Percentiles rank a stretch among this genome's conserved stretches.
Evolutionary conservation across 2,329 filamentous ascomycete species (phyloP).

Genomic region (Ramichloridium luteum): DNA sequence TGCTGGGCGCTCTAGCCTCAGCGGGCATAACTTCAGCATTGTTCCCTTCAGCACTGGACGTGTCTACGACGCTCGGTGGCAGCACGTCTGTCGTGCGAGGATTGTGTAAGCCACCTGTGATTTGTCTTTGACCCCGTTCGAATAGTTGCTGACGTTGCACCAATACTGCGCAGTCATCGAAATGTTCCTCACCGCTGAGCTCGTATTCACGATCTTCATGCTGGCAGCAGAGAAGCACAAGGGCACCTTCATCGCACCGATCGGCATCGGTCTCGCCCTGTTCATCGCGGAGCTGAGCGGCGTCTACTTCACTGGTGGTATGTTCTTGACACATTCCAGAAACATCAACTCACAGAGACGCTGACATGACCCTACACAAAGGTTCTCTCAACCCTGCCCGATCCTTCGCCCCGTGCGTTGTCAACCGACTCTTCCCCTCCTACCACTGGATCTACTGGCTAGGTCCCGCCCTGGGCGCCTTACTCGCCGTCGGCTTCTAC

Average conservation of each 20-base stretch:
- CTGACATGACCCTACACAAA: constrained; percentile 6
- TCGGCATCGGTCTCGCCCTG: constrained; percentile 30
- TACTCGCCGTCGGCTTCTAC: constrained; percentile 38
- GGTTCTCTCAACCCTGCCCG: constrained; percentile 38
- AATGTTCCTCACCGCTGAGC: constrained; percentile 38
- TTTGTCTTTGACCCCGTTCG: too few species aligned
- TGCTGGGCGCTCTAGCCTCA: constrained; percentile 34
- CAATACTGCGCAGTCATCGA: constrained; percentile 32
- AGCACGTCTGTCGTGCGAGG: constrained; percentile 33
- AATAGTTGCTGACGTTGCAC: too few species aligned
- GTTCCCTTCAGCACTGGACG: constrained; percentile 35
- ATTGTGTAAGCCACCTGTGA: constrained; percentile 26
- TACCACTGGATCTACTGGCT: constrained; percentile 44
- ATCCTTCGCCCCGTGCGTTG: constrained; percentile 37
- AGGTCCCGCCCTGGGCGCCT: constrained; percentile 34
- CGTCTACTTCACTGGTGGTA: constrained; percentile 35
- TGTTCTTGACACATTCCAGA: constrained; percentile 1
- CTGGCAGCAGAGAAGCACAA: constrained; percentile 32
- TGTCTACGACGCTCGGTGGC: constrained; percentile 33
- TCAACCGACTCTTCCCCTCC: constrained; percentile 29
- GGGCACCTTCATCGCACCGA: constrained; percentile 29
- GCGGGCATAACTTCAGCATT: constrained; percentile 33
- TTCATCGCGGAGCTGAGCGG: constrained; percentile 36
- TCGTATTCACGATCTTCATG: constrained; percentile 39
- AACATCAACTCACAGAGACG: constrained; percentile 3